Evolutionary conservation across 805 yeast genomes (phyloP), one percentile per base, ranked within the genome.

Genomic region (Spathaspora hagerdaliae): DNA sequence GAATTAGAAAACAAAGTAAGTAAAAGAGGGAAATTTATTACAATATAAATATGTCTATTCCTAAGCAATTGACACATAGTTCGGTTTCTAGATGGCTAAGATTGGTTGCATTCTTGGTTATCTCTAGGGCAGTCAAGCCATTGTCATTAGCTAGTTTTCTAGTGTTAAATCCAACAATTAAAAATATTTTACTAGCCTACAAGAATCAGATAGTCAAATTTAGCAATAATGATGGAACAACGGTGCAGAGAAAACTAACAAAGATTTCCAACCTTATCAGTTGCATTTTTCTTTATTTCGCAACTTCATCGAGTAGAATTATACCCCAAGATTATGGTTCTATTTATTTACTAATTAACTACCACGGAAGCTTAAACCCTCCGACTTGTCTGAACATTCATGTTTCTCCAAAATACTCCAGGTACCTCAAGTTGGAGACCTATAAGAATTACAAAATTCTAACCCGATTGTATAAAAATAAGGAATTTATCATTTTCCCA

Each of bases 251-350:
- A 38, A 13, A 41, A 26, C 24, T 38, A 27, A 38, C 26, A 3
- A 39, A 46, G 31, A 24, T 53, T 9, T 51, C 71, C 34, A 67
- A 67, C 51, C 31, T 55, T 11, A 39, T 54, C n/a, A 45, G 60
- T n/a, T 52, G 59, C 34, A 29, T 42, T 6, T 42, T 67, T 27
- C 48, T 67, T 19, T 65, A 58, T 39, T 32, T 40, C 5, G 75
- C 73, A 2, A 47, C 63, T 0, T 38, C 53, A 8, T 52, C 50
- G 36, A 64, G 60, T 41, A 45, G 45, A 11, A 46, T 43, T 2
- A 57, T 71, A 19, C 72, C 76, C 12, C 64, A 64, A 49, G 76
- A 71, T 52, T 71, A 70, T 49, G 46, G 63, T 6, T 58, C 62
- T 53, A 52, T 71, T 12, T 69, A 65, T 47, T 42, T 69, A 5